phyloP scores from a whole-genome alignment of 2,329 filamentous ascomycete species.

The Claviceps sp. region DNA sequence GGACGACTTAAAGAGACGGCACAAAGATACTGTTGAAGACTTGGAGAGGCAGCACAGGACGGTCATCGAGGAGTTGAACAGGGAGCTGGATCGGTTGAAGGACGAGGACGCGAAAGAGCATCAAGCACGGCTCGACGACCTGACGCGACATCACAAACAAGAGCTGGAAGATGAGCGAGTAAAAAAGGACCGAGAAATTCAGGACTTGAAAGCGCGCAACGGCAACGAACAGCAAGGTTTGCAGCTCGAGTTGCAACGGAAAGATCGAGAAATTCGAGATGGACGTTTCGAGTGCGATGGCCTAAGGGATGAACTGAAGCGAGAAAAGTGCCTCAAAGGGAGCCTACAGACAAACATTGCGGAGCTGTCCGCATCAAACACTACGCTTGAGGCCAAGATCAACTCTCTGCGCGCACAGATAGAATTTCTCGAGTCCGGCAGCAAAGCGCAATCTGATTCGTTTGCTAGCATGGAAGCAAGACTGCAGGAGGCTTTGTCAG shows the following conservation, averaged over 20 bases:
- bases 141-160: conserved; percentile 48
- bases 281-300: conserved; percentile 30
- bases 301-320: conserved; percentile 37
- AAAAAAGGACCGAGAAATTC: conserved; percentile 46
- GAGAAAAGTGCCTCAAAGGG: conserved; percentile 51
- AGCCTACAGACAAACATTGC: conserved; percentile 38
- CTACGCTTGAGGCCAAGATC: conserved; percentile 60
- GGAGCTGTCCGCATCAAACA: conserved; percentile 46
- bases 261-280: conserved; percentile 41
- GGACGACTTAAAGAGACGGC: conserved; percentile 32
- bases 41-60: conserved; percentile 21
- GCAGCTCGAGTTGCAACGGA: conserved; percentile 32
- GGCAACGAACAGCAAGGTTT: conserved; percentile 39
- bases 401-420: conserved; percentile 69
- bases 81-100: conserved; percentile 31
- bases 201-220: conserved; percentile 44
- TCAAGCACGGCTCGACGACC: conserved; percentile 51
- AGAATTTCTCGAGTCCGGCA: conserved; percentile 80
- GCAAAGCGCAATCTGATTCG: conserved; percentile 74
- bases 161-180: conserved; percentile 53
- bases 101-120: conserved; percentile 42
- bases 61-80: conserved; percentile 23
- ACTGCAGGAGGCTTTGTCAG: conserved; percentile 62
- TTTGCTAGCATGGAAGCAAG: conserved; percentile 71
- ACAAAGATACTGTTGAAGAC: conserved; percentile 22